Percentiles rank a stretch among this genome's conserved stretches.
Conservation (phyloP, 139 green algal species). For the Ettlia oleoabundans region DNA sequence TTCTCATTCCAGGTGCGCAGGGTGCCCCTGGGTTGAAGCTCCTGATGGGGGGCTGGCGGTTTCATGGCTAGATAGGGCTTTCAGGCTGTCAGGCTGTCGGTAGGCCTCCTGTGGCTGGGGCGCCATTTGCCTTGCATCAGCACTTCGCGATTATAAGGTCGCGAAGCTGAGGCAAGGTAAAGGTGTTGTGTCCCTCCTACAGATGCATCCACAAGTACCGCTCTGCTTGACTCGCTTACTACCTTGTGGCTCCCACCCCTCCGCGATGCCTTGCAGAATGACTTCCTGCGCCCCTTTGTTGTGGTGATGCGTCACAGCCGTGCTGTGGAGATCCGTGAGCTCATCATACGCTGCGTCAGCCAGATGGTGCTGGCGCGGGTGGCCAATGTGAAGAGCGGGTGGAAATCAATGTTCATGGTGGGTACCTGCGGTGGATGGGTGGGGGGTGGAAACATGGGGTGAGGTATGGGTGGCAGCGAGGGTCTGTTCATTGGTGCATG, state of each 20-base stretch:
- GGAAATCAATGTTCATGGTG: conserved; percentile 99
- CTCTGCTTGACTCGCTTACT: neutral
- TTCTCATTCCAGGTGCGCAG: conserved; percentile 96
- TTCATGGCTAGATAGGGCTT: no score
- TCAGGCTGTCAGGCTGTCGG: no score
- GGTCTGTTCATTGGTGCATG: no score
- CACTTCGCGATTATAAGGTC: no score
- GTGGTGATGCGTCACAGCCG: conserved; percentile 91
- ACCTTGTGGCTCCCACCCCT: neutral
- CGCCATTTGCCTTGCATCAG: no score
- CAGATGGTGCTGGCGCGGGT: conserved; percentile 94
- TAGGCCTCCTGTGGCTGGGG: no score
- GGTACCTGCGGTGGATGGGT: no score
- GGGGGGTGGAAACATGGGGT: neutral
- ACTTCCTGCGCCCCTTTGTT: conserved; percentile 98
- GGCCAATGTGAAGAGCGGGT: conserved; percentile 96
- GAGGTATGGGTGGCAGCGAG: neutral
- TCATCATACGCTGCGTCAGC: conserved; percentile 92
- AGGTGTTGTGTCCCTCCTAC: no score
- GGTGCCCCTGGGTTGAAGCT: no score
- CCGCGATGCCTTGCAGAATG: conserved; percentile 77
- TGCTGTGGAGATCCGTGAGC: conserved; percentile 93
- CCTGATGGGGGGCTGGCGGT: no score
- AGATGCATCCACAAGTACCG: neutral
- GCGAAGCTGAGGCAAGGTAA: no score